Percentiles rank a stretch among this genome's conserved stretches.
phyloP scores from a whole-genome alignment of 2,329 filamentous ascomycete species.

The Ophiostoma sp. region DNA sequence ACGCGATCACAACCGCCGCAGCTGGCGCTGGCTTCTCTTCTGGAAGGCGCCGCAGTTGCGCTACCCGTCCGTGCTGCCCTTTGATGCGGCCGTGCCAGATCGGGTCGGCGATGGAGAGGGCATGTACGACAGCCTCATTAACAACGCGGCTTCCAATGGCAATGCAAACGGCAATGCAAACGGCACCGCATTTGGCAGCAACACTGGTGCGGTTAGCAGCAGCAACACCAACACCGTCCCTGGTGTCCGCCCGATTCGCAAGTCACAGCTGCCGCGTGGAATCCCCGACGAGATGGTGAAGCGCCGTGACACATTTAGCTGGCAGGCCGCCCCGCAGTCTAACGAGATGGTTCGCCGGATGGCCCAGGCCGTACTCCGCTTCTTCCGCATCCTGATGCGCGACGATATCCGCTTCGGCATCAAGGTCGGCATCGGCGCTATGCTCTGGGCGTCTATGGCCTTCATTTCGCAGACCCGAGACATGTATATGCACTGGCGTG shows the following conservation, averaged over 20 bases:
- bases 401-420: slow-evolving; percentile 74
- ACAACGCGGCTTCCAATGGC: neutral
- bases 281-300: slow-evolving; percentile 56
- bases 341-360: slow-evolving; percentile 46
- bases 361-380: slow-evolving; percentile 49
- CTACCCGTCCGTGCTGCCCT: slow-evolving; percentile 33
- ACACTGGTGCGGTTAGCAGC: neutral
- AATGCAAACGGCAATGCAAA: neutral
- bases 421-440: slow-evolving; percentile 89
- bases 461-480: slow-evolving; percentile 78
- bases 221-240: too few relatives aligned
- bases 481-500: slow-evolving; percentile 82
- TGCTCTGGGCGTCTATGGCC: slow-evolving; percentile 84
- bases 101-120: neutral
- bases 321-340: slow-evolving; percentile 54
- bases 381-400: slow-evolving; percentile 51
- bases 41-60: slow-evolving; percentile 52
- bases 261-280: slow-evolving; percentile 56
- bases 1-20: slow-evolving; percentile 60
- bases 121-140: neutral
- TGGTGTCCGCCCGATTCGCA: slow-evolving; percentile 50
- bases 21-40: slow-evolving; percentile 85
- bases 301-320: slow-evolving; percentile 55
- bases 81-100: slow-evolving; percentile 42
- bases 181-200: neutral